Conservation (phyloP, 129 eudicot genomes). For the Solidago caesia region DNA sequence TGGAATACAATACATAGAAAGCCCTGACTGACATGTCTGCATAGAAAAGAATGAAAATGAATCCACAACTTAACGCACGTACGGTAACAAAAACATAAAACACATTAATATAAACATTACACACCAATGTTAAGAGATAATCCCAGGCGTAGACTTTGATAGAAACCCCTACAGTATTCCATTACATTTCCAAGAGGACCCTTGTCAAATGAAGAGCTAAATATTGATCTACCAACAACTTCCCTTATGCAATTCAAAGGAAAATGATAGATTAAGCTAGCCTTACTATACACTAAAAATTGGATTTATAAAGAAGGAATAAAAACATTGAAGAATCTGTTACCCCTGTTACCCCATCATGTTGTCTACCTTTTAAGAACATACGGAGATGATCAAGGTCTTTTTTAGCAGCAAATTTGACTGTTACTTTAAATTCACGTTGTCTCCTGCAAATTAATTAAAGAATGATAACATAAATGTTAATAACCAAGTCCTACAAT, state of each 20-base stretch:
- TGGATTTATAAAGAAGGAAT: not conserved
- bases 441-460: slow-evolving; percentile 39
- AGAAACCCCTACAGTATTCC: slow-evolving; percentile 70
- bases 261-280: not conserved
- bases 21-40: slow-evolving; percentile 74
- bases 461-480: not conserved
- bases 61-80: not conserved
- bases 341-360: slow-evolving; percentile 43
- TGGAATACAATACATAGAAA: too few species aligned
- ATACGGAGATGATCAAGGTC: slow-evolving; percentile 46
- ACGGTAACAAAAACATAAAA: not conserved
- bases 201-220: slow-evolving; percentile 34
- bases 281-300: not conserved
- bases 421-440: slow-evolving; percentile 49
- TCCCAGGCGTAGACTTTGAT: slow-evolving; percentile 84
- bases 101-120: not conserved
- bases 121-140: slow-evolving; percentile 64
- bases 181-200: slow-evolving; percentile 61
- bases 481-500: not conserved
- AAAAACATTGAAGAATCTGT: not conserved
- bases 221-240: slow-evolving; percentile 73
- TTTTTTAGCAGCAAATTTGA: slow-evolving; percentile 52
- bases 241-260: slow-evolving; percentile 31
- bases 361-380: slow-evolving; percentile 42
- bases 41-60: not conserved